Percentiles rank a stretch among this genome's conserved stretches.
phyloP scores from a whole-genome alignment of 2,329 filamentous ascomycete species.

The Fragosphaeria purpurea region DNA sequence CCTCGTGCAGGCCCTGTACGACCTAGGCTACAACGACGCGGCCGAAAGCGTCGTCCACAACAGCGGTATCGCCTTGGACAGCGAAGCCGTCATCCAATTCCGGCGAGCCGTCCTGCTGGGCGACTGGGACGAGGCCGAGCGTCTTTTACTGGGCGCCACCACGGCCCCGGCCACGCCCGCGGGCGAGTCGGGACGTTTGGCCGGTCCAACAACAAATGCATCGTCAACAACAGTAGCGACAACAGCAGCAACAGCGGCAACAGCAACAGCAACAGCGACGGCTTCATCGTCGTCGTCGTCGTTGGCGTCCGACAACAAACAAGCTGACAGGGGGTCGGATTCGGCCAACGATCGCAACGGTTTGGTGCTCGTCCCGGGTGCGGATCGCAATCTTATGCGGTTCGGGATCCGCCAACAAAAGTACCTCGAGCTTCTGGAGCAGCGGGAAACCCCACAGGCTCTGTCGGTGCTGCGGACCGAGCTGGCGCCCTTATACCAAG shows the following conservation, averaged over 20 bases:
- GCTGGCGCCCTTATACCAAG: conserved; percentile 74
- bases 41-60: conserved; percentile 66
- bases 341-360: conserved; percentile 35
- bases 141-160: conserved; percentile 54
- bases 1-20: conserved; percentile 79
- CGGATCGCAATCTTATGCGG: conserved; percentile 69
- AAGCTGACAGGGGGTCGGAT: conserved; percentile 1
- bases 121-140: conserved; percentile 77
- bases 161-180: conserved; percentile 12
- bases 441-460: conserved; percentile 60
- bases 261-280: too few species aligned
- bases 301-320: too few species aligned
- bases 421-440: conserved; percentile 81
- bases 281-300: background rate
- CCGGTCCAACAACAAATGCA: background rate
- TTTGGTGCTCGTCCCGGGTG: conserved; percentile 63
- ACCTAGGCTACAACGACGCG: conserved; percentile 75
- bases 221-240: background rate
- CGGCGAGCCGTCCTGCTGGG: conserved; percentile 70
- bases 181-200: background rate
- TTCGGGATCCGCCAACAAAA: conserved; percentile 91
- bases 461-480: conserved; percentile 78
- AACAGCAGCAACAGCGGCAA: too few species aligned
- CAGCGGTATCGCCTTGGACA: conserved; percentile 84
- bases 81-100: conserved; percentile 75